A percentile compares a stretch with the other conserved stretches of the same genome.
These are phyloP conservation scores for Capsella bursapastoris DNA, from an alignment of 345 rosid genomes.

Conservation along the genomic window DNA sequence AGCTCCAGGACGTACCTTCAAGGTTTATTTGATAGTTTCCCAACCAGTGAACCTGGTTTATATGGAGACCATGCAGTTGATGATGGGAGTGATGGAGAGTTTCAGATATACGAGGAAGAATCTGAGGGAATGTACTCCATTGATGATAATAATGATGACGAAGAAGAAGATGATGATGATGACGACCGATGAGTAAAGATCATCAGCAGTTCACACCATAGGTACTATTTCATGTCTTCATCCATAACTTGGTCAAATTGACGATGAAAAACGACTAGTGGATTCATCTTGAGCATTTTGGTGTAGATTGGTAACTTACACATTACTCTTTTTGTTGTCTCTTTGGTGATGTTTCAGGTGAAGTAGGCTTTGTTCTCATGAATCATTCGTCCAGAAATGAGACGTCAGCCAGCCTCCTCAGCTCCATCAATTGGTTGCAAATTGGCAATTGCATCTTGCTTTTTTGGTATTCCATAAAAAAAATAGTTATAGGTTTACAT, in stretches of 20 bases:
- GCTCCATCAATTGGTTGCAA: slow-evolving; percentile 7
- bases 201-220: not conserved
- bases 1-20: slow-evolving; percentile 82
- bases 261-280: not conserved
- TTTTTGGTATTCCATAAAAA: not conserved
- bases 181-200: slow-evolving; percentile 34
- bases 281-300: slow-evolving; percentile 21
- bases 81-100: slow-evolving; percentile 73
- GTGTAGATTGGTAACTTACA: slow-evolving; percentile 19
- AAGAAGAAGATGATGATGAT: slow-evolving; percentile 30
- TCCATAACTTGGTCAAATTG: slow-evolving; percentile 8
- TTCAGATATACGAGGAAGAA: slow-evolving; percentile 82
- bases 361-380: slow-evolving; percentile 21
- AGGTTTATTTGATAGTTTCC: slow-evolving; percentile 87
- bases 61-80: slow-evolving; percentile 52
- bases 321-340: slow-evolving; percentile 5
- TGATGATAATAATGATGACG: slow-evolving; percentile 41
- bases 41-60: slow-evolving; percentile 49
- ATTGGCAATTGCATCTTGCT: not conserved
- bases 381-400: slow-evolving; percentile 12
- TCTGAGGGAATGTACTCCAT: slow-evolving; percentile 58
- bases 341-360: slow-evolving; percentile 37
- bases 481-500: not conserved
- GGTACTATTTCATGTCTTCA: slow-evolving; percentile 30
- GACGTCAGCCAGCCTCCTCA: slow-evolving; percentile 5